Percentiles rank a stretch among this genome's conserved stretches.
Evolutionary conservation across 2,329 filamentous ascomycete genomes (phyloP).

Genomic region (Cytospora chrysosperma): DNA sequence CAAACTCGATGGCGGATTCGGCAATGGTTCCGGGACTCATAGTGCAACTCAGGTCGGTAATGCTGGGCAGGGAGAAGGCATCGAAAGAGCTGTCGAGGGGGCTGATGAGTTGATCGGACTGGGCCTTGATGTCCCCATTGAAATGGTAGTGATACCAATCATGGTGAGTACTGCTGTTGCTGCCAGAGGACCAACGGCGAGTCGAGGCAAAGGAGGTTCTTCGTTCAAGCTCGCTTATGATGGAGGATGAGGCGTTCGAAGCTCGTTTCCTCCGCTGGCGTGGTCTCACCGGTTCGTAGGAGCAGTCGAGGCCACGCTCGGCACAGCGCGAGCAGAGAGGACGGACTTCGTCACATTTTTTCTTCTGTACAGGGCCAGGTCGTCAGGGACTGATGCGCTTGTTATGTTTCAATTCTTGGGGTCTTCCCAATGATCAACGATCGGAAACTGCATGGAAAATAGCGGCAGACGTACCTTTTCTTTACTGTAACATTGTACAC

Average conservation of each 20-base stretch:
- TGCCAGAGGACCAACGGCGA: slow-evolving; percentile 19
- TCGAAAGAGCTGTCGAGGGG: slow-evolving; percentile 23
- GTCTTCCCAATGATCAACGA: neutral
- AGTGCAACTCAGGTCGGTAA: slow-evolving; percentile 15
- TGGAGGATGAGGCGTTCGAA: slow-evolving; percentile 28
- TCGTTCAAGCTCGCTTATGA: slow-evolving; percentile 14
- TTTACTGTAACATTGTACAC: slow-evolving; percentile 41
- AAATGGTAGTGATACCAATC: slow-evolving; percentile 17
- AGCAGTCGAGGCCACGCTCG: slow-evolving; percentile 48
- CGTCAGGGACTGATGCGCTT: slow-evolving; percentile 6
- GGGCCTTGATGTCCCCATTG: neutral
- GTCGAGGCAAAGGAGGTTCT: slow-evolving; percentile 32
- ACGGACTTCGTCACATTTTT: slow-evolving; percentile 56
- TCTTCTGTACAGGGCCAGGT: slow-evolving; percentile 46
- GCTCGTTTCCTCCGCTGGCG: slow-evolving; percentile 43
- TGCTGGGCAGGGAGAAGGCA: slow-evolving; percentile 5
- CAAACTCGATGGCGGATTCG: slow-evolving; percentile 18
- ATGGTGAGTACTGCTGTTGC: slow-evolving; percentile 18
- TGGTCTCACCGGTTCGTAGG: slow-evolving; percentile 49
- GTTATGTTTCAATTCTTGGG: neutral
- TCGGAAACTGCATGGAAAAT: neutral
- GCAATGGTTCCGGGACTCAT: neutral
- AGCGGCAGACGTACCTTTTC: slow-evolving; percentile 49
- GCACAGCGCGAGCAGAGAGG: slow-evolving; percentile 51
- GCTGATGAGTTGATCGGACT: slow-evolving; percentile 20